Conservation (phyloP, 75 land plant species). For the Ceratopteris richardii region DNA sequence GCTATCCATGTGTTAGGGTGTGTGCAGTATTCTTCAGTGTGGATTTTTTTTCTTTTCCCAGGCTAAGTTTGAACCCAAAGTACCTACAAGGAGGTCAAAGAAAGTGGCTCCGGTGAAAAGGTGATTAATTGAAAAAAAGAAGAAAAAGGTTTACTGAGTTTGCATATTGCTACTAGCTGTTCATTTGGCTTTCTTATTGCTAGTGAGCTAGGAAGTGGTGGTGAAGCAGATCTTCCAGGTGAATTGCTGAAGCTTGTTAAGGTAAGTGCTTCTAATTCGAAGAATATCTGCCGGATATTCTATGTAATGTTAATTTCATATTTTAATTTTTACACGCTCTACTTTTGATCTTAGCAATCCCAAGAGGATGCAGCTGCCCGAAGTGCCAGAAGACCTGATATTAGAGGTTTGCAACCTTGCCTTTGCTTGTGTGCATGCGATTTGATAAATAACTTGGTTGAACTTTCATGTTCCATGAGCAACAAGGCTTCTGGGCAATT, state of each 20-base stretch:
- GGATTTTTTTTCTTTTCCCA: no score
- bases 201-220: slow-evolving; percentile 6
- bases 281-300: background rate
- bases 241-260: slow-evolving; percentile 10
- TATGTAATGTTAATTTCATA: no score
- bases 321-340: background rate
- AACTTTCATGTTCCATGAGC: no score
- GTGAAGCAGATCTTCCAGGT: slow-evolving; percentile 7
- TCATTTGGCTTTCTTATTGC: background rate
- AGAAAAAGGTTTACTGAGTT: no score
- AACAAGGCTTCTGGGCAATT: no score
- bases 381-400: slow-evolving; percentile 1
- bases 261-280: background rate
- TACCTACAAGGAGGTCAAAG: slow-evolving; percentile 20
- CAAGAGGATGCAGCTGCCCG: slow-evolving; percentile 8
- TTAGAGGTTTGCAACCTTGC: background rate
- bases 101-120: background rate
- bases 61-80: slow-evolving; percentile 26
- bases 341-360: slow-evolving; percentile 3
- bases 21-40: no score
- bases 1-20: no score
- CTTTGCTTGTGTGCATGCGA: background rate
- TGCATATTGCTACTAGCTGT: no score
- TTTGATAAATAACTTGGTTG: no score
- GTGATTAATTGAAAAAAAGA: no score